Percentiles rank a stretch among this genome's conserved stretches.
Evolutionary conservation across 495 filamentous ascomycete genomes (phyloP).

Genomic region (Aspergillus cristatus): DNA sequence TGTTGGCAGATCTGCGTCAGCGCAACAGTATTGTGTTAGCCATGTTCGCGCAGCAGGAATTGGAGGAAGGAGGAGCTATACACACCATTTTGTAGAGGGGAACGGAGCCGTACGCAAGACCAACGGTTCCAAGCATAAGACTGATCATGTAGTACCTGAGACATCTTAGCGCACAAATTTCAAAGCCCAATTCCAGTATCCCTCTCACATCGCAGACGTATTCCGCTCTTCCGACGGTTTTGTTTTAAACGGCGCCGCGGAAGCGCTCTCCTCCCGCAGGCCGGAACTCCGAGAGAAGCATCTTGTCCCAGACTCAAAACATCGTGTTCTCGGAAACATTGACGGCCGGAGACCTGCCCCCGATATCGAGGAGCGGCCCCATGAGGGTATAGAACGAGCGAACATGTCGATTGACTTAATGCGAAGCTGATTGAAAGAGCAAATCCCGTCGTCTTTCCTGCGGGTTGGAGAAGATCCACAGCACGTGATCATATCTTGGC

Average conservation of each 20-base stretch:
- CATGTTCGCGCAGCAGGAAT: not conserved
- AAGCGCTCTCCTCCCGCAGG: constrained; percentile 18
- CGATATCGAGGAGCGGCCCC: constrained; percentile 13
- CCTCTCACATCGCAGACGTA: constrained; percentile 32
- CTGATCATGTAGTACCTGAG: constrained; percentile 76
- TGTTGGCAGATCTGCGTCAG: constrained; percentile 78
- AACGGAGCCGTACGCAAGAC: constrained; percentile 89
- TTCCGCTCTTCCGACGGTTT: constrained; percentile 35
- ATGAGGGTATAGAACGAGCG: constrained; percentile 19
- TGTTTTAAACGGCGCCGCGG: constrained; percentile 30
- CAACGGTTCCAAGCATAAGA: constrained; percentile 80
- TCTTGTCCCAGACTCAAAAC: constrained; percentile 20
- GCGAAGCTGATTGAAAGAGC: constrained; percentile 6
- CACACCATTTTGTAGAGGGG: constrained; percentile 94
- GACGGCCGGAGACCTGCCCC: constrained; percentile 11
- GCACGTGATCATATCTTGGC: constrained; percentile 18
- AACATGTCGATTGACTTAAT: constrained; percentile 23
- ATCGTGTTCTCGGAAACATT: constrained; percentile 6
- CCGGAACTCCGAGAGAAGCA: constrained; percentile 30
- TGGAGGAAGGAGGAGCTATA: not conserved
- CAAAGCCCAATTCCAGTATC: not conserved
- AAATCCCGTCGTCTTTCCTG: constrained; percentile 5
- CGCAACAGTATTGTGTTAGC: constrained; percentile 1
- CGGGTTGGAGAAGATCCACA: constrained; percentile 4
- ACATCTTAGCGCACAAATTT: constrained; percentile 1